Evolutionary conservation across 169 alveolate species (phyloP), one percentile per base, ranked within the genome.

Genomic region (Plasmodium adleri): DNA sequence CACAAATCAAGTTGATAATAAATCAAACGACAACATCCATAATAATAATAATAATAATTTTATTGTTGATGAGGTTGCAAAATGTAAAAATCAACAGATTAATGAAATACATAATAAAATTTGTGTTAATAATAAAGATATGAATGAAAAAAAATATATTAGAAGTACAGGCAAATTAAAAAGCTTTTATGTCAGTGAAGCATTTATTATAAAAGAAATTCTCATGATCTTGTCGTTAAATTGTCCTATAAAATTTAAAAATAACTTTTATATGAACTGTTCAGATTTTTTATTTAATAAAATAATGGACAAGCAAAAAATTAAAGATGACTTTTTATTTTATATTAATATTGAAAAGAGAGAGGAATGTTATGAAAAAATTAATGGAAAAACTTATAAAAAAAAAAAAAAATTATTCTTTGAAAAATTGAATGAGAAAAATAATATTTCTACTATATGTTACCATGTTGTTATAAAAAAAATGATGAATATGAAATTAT

Each of bases 251-350:
- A 86, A 86, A 86, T 86, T 60, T 86, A 59, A 60, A 67, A 87
- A 72, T 20, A 58, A 71, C 24, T 86, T 66, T 86, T 86, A 71
- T 86, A 47, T 62, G 39, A 72, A 86, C 15, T 86, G 71, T 59
- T 50, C 64, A 15, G 75, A 86, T 72, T 86, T 86, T 56, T 62
- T 86, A 86, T 86, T 72, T 60, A 60, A 86, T 43, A 72, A 47
- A 13, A 72, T 22, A 60, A 86, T 86, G 92, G 88, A 86, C 26
- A 86, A 72, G 20, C 49, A 70, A 20, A 86, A 86, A 54, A 72
- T 86, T 26, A 70, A 86, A 60, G 92, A 86, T 63, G 92, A 86
- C 63, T 86, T 86, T 72, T 86, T 86, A 72, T 86, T 86, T 62
- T 86, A 71, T 32, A 72, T 86, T 60, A 56, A 86, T 45, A 86